These are phyloP conservation scores for Thamnidium elegans DNA, from an alignment of 192 early-diverging fungal species.

Conservation along the genomic window DNA sequence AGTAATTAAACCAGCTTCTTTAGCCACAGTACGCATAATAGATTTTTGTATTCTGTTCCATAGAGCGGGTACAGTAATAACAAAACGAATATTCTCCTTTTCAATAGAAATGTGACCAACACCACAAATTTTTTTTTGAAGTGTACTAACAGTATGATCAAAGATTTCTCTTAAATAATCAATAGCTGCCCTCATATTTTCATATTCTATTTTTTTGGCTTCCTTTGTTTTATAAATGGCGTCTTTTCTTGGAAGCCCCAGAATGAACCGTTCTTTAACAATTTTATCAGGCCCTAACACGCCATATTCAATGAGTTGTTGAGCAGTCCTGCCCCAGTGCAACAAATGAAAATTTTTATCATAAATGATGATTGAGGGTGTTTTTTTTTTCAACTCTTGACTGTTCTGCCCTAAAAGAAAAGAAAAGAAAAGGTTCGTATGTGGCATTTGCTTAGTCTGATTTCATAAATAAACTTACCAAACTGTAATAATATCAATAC, in stretches of 20 bases:
- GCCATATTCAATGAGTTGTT: neutral
- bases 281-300: neutral
- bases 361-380: neutral
- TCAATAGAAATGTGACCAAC: slow-evolving; percentile 2
- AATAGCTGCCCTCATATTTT: neutral
- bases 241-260: neutral
- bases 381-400: neutral
- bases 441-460: neutral
- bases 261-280: neutral
- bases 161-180: slow-evolving; percentile 9
- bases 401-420: neutral
- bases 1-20: slow-evolving; percentile 7
- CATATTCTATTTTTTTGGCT: neutral
- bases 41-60: neutral
- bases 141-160: neutral
- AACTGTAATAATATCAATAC: neutral
- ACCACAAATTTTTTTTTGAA: neutral
- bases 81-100: neutral
- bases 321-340: neutral
- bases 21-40: neutral
- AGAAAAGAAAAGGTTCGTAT: neutral
- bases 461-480: neutral
- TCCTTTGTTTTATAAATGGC: neutral
- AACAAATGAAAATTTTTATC: neutral
- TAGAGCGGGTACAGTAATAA: slow-evolving; percentile 9